Conservation (phyloP, 2,329 filamentous ascomycete species). For the Sporothrix phasma region DNA sequence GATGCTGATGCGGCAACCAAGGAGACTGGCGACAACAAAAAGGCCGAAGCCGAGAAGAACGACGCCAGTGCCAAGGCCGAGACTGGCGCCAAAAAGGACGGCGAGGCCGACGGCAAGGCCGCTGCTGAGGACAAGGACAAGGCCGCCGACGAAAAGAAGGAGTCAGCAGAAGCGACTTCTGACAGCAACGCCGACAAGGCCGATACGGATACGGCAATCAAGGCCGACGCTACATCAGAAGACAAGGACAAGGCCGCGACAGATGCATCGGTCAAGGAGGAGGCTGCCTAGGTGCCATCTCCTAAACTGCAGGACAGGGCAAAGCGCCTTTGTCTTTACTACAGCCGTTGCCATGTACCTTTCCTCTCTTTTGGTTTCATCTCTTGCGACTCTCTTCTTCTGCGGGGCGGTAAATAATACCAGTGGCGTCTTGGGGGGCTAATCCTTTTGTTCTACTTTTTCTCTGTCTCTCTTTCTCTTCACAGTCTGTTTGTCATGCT, state of each 20-base stretch:
- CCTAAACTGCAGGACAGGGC: background rate
- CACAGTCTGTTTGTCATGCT: background rate
- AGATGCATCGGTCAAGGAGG: conserved; percentile 16
- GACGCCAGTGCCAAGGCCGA: background rate
- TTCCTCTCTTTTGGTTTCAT: background rate
- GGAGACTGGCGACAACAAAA: background rate
- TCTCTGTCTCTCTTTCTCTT: too few relatives aligned
- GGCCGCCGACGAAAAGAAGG: background rate
- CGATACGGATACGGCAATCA: background rate
- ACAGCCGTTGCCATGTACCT: background rate
- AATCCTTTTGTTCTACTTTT: background rate
- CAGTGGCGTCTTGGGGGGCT: conserved; percentile 8
- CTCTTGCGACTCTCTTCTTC: background rate
- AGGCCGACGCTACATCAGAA: background rate
- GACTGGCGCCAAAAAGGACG: background rate
- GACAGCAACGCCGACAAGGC: background rate
- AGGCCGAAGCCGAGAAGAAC: background rate
- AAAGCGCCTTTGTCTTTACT: background rate
- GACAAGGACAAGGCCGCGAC: background rate
- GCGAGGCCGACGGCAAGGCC: background rate
- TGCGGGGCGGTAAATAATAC: conserved; percentile 5
- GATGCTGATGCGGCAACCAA: background rate
- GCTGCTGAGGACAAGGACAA: background rate
- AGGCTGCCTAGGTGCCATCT: conserved; percentile 6
- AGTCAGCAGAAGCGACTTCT: background rate